A percentile compares a stretch with the other conserved stretches of the same genome.
phyloP scores from a whole-genome alignment of 2,329 filamentous ascomycete species.

The Torrubiellomyces zombiae region DNA sequence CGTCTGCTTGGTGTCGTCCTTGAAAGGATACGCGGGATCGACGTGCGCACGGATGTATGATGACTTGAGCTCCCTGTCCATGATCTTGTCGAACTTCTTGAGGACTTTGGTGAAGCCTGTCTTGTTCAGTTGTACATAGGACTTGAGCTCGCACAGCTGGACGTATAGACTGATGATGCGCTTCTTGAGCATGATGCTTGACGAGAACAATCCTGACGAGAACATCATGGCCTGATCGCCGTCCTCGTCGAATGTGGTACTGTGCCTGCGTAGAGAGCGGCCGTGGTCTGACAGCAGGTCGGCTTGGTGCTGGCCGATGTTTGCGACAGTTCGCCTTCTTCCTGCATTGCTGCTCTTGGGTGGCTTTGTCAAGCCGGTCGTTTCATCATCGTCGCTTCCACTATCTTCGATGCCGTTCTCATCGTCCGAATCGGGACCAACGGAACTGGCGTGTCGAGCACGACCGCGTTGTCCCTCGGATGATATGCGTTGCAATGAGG shows the following conservation, averaged over 20 bases:
- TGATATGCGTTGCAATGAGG: slow-evolving; percentile 18
- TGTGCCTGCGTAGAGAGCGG: slow-evolving; percentile 42
- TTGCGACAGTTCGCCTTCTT: slow-evolving; percentile 21
- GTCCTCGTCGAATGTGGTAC: slow-evolving; percentile 58
- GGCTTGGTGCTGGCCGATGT: slow-evolving; percentile 22
- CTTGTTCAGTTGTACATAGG: slow-evolving; percentile 87
- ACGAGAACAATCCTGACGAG: slow-evolving; percentile 43
- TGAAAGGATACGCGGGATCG: slow-evolving; percentile 68
- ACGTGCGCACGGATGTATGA: slow-evolving; percentile 62
- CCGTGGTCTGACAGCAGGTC: slow-evolving; percentile 45
- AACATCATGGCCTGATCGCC: slow-evolving; percentile 56
- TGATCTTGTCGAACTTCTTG: slow-evolving; percentile 97
- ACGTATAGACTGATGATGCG: slow-evolving; percentile 78
- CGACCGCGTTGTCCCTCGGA: slow-evolving; percentile 10
- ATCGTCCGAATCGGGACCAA: slow-evolving; percentile 32
- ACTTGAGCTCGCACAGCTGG: slow-evolving; percentile 85
- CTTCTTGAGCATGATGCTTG: slow-evolving; percentile 80
- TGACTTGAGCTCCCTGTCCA: slow-evolving; percentile 64
- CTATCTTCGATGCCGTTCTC: slow-evolving; percentile 38
- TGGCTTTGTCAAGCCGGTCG: slow-evolving; percentile 33
- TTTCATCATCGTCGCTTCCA: slow-evolving; percentile 48
- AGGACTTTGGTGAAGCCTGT: slow-evolving; percentile 92
- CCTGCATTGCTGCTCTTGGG: slow-evolving; percentile 22
- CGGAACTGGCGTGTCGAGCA: slow-evolving; percentile 16
- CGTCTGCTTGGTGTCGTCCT: slow-evolving; percentile 48